Evolutionary conservation across 768 basidiomycete species (phyloP).

Genomic region (Suillus subaureus): DNA sequence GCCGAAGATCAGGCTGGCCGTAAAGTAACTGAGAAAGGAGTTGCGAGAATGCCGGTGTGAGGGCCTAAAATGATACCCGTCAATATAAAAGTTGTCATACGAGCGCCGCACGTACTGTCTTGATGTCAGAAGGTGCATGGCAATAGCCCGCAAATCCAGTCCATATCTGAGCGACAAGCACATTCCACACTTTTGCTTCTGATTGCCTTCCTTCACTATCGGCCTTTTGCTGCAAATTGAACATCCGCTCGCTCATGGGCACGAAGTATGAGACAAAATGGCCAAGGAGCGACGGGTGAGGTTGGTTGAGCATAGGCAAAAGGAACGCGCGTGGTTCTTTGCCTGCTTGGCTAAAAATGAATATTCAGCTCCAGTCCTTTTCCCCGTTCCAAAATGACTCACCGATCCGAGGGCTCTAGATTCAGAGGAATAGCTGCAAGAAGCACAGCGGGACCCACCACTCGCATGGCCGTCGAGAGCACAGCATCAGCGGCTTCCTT

Average conservation of each 20-base stretch:
- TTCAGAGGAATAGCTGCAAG: conserved; percentile 81
- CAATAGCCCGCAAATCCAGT: conserved; percentile 90
- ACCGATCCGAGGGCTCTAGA: conserved; percentile 81
- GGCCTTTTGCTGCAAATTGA: conserved; percentile 81
- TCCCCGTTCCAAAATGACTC: conserved; percentile 28
- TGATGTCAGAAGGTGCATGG: conserved; percentile 74
- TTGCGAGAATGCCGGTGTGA: conserved; percentile 79
- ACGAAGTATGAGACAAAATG: conserved; percentile 94
- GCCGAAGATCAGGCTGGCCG: conserved; percentile 80
- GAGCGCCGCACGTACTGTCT: conserved; percentile 47
- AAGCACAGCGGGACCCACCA: conserved; percentile 83
- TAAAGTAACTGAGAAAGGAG: conserved; percentile 95
- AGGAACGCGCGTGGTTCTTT: conserved; percentile 89
- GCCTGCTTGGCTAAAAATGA: conserved; percentile 57
- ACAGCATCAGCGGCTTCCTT: conserved; percentile 85
- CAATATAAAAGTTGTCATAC: conserved; percentile 4
- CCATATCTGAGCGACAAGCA: conserved; percentile 94
- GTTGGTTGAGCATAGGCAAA: conserved; percentile 80
- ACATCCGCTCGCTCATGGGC: conserved; percentile 92
- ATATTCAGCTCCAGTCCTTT: conserved; percentile 10
- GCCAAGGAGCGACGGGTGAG: conserved; percentile 76
- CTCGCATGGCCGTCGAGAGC: conserved; percentile 78
- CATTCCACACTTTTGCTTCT: conserved; percentile 95
- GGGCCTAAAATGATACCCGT: conserved; percentile 47
- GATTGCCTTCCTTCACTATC: conserved; percentile 71